Percentiles rank a stretch among this genome's conserved stretches.
These are phyloP conservation scores for Aspergillus texensis DNA, from an alignment of 2,329 filamentous ascomycete species.

Conservation along the genomic window DNA sequence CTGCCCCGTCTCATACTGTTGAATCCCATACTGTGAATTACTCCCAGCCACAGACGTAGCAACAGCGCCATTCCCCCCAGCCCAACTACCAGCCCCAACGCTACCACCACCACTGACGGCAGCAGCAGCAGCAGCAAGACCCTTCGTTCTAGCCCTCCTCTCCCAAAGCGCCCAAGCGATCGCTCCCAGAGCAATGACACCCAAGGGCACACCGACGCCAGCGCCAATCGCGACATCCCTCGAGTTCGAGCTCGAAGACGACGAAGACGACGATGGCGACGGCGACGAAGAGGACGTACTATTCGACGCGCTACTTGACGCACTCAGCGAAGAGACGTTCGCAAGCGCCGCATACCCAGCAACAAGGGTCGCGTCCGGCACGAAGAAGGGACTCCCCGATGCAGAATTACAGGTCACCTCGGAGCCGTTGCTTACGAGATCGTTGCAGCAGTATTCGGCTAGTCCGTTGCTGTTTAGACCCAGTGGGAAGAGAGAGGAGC, in stretches of 20 bases:
- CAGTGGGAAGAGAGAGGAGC: background rate
- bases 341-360: background rate
- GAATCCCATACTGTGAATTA: background rate
- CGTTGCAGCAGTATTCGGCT: slow-evolving; percentile 2
- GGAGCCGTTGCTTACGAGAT: background rate
- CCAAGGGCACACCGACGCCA: background rate
- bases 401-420: background rate
- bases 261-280: background rate
- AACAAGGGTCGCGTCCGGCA: background rate
- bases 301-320: background rate
- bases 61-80: background rate
- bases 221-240: background rate
- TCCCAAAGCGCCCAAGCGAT: background rate
- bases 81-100: background rate
- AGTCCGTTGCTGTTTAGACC: background rate
- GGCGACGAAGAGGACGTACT: background rate
- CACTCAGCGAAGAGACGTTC: slow-evolving; percentile 1
- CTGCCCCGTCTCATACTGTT: background rate
- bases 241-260: background rate
- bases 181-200: background rate
- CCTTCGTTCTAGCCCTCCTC: background rate
- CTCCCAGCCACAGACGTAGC: background rate
- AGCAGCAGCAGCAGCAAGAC: background rate
- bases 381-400: background rate
- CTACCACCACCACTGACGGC: background rate